Evolutionary conservation across 306 rosid genomes (phyloP).

Genomic region (Vigna angularis): DNA sequence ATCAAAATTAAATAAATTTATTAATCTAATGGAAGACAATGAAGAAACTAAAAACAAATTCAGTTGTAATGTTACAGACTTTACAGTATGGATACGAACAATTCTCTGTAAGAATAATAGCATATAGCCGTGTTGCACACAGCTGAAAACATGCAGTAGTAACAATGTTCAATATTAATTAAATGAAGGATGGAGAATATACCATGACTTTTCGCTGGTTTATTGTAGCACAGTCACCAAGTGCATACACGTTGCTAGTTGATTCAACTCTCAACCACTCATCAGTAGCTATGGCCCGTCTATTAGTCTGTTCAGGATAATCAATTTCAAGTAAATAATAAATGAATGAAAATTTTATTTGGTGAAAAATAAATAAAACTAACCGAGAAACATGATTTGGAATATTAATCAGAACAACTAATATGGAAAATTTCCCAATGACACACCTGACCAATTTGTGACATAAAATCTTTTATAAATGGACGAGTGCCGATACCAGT

Average conservation of each 20-base stretch:
- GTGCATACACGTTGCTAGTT: slow-evolving; percentile 78
- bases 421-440: slow-evolving; percentile 39
- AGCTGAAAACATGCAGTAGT: not conserved
- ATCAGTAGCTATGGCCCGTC: slow-evolving; percentile 94
- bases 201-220: slow-evolving; percentile 99
- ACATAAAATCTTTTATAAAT: slow-evolving; percentile 82
- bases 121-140: slow-evolving; percentile 27
- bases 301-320: slow-evolving; percentile 64
- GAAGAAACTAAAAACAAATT: slow-evolving; percentile 5
- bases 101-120: slow-evolving; percentile 34
- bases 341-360: not conserved
- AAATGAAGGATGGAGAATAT: slow-evolving; percentile 40
- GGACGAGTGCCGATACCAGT: slow-evolving; percentile 97
- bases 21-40: slow-evolving; percentile 13
- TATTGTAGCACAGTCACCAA: slow-evolving; percentile 96
- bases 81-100: not conserved
- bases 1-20: slow-evolving; percentile 3
- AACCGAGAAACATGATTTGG: slow-evolving; percentile 16
- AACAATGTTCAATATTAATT: slow-evolving; percentile 13
- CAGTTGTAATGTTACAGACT: not conserved
- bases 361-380: slow-evolving; percentile 21
- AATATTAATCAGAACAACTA: slow-evolving; percentile 20
- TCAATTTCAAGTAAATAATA: slow-evolving; percentile 27
- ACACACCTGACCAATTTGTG: slow-evolving; percentile 90
- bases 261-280: slow-evolving; percentile 98